Conservation (phyloP, 257 asterid genomes). For the Scutellaria baicalensis region DNA sequence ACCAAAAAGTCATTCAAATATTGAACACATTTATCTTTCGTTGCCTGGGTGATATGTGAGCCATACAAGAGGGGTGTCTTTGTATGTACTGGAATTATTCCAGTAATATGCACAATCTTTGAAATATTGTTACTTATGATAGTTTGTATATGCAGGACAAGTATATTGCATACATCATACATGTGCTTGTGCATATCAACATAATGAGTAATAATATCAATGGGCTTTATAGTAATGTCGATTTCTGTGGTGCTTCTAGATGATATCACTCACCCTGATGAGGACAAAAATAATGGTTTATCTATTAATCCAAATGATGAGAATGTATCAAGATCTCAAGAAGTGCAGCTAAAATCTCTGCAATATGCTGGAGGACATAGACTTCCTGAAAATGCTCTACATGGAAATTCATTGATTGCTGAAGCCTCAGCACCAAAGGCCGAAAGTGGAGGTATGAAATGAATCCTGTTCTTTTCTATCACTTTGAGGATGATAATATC, state of each 20-base stretch:
- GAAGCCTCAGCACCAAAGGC: conserved; percentile 24
- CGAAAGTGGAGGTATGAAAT: conserved; percentile 40
- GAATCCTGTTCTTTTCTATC: conserved; percentile 11
- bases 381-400: conserved; percentile 17
- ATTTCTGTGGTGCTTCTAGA: conserved; percentile 43
- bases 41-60: neutral
- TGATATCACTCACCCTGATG: conserved; percentile 74
- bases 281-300: conserved; percentile 26
- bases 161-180: neutral
- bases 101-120: neutral
- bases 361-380: conserved; percentile 23
- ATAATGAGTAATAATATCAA: neutral
- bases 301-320: conserved; percentile 21
- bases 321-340: conserved; percentile 27
- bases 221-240: conserved; percentile 12
- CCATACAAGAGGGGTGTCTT: neutral
- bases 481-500: neutral
- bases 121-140: neutral
- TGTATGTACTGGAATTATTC: neutral
- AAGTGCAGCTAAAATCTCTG: conserved; percentile 23
- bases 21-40: neutral
- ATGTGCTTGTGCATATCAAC: neutral
- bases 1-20: too few relatives aligned
- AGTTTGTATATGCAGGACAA: neutral
- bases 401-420: conserved; percentile 3